A percentile compares a stretch with the other conserved stretches of the same genome.
phyloP scores from a whole-genome alignment of 2,329 filamentous ascomycete species.

The Orbilia javanica region DNA sequence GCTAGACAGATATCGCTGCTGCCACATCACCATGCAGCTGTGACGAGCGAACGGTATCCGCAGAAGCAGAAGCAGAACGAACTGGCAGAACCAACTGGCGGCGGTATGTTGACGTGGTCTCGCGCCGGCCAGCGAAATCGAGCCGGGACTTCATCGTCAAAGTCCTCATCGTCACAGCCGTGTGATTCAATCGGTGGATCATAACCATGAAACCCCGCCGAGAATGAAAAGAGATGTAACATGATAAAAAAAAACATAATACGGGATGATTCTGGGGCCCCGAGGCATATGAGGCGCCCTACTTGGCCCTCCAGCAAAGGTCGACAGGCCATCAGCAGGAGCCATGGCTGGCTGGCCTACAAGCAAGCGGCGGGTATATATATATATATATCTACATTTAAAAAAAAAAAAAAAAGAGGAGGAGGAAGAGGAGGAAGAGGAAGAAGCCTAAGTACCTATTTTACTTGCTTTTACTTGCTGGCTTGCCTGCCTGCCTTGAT shows the following conservation, averaged over 20 bases:
- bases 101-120: constrained; percentile 59
- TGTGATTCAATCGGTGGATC: constrained; percentile 10
- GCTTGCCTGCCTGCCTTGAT: background rate
- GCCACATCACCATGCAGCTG: constrained; percentile 59
- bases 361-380: no score
- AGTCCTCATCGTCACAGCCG: constrained; percentile 12
- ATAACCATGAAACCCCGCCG: constrained; percentile 15
- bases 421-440: background rate
- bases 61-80: constrained; percentile 45
- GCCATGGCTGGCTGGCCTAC: background rate
- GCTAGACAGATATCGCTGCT: constrained; percentile 43
- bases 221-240: background rate
- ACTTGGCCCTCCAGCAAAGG: background rate
- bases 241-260: background rate
- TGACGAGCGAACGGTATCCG: constrained; percentile 36
- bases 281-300: background rate
- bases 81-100: constrained; percentile 52
- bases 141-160: constrained; percentile 22
- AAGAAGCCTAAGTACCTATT: background rate
- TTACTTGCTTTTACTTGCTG: background rate
- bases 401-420: no score
- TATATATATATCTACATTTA: no score
- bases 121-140: constrained; percentile 55
- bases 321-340: background rate
- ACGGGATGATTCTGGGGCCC: constrained; percentile 8